A percentile compares a stretch with the other conserved stretches of the same genome.
phyloP scores from a whole-genome alignment of 345 rosid genomes.

The Arabidopsis suecica region DNA sequence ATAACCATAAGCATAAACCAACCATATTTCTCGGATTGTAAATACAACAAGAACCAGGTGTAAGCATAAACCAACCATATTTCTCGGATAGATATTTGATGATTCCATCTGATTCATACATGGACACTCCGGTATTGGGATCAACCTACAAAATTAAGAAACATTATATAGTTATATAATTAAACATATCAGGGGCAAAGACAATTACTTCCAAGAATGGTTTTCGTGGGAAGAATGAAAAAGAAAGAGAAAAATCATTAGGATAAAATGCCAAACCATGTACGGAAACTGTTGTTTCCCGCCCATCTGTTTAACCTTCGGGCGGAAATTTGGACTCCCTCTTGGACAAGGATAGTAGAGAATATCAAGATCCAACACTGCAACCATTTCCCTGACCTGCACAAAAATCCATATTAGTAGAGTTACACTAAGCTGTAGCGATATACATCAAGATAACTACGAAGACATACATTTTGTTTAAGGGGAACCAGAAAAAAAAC shows the following conservation, averaged over 20 bases:
- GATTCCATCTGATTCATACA: conserved; percentile 95
- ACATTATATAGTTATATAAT: too few species aligned
- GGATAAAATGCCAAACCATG: conserved; percentile 66
- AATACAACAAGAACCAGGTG: too few species aligned
- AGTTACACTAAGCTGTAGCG: background rate
- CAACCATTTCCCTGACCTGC: conserved; percentile 95
- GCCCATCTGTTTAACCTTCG: conserved; percentile 78
- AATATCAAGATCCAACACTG: conserved; percentile 90
- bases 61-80: conserved; percentile 54
- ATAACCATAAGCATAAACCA: background rate
- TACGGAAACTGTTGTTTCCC: conserved; percentile 93
- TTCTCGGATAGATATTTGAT: conserved; percentile 77
- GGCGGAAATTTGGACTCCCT: conserved; percentile 89
- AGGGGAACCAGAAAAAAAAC: background rate
- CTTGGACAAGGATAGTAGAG: conserved; percentile 90
- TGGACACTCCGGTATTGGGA: conserved; percentile 88
- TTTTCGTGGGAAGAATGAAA: background rate
- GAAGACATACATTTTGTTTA: background rate
- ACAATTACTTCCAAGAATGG: background rate
- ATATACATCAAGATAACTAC: conserved; percentile 13
- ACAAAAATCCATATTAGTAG: conserved; percentile 20
- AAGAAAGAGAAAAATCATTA: background rate
- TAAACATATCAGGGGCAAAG: background rate
- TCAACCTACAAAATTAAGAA: conserved; percentile 68
- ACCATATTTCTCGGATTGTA: too few species aligned